These are phyloP conservation scores for Tetrastigma voinierianum DNA, from an alignment of 164 flowering plant species.

Conservation along the genomic window DNA sequence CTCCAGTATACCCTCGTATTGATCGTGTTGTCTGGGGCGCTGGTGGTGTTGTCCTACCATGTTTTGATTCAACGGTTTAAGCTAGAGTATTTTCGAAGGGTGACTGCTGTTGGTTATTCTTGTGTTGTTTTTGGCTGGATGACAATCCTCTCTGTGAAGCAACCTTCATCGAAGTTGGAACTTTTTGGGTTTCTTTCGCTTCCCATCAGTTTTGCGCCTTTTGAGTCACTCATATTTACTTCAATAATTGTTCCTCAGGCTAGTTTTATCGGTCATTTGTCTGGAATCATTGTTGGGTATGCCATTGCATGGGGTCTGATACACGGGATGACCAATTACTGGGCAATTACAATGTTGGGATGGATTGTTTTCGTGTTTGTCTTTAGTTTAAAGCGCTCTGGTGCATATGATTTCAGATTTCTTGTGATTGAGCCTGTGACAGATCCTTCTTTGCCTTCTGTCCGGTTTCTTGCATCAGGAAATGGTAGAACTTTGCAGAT, in stretches of 20 bases:
- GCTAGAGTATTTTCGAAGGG: conserved; percentile 84
- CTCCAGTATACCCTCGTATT: conserved; percentile 84
- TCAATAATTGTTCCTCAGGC: conserved; percentile 98
- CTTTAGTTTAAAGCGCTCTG: conserved; percentile 80
- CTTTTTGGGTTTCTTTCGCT: conserved; percentile 90
- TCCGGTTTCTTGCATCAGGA: conserved; percentile 67
- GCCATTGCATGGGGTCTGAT: conserved; percentile 91
- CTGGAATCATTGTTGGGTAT: conserved; percentile 91
- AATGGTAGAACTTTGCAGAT: conserved; percentile 73
- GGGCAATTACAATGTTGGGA: conserved; percentile 93
- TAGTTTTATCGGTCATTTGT: conserved; percentile 90
- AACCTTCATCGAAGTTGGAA: conserved; percentile 84
- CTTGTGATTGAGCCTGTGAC: conserved; percentile 83
- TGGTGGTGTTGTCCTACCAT: conserved; percentile 77
- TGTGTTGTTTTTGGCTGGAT: conserved; percentile 99
- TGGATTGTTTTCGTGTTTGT: conserved; percentile 76
- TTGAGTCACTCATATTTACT: conserved; percentile 89
- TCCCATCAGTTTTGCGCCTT: conserved; percentile 97
- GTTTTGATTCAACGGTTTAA: conserved; percentile 70
- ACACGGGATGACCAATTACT: conserved; percentile 92
- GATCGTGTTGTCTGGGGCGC: conserved; percentile 67
- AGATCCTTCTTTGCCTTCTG: conserved; percentile 78
- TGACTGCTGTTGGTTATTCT: conserved; percentile 96
- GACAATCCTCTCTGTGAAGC: conserved; percentile 89
- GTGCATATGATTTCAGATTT: conserved; percentile 67